Conservation (phyloP, 1,284 basidiomycete species). For the Ceratobasidium sp. region DNA sequence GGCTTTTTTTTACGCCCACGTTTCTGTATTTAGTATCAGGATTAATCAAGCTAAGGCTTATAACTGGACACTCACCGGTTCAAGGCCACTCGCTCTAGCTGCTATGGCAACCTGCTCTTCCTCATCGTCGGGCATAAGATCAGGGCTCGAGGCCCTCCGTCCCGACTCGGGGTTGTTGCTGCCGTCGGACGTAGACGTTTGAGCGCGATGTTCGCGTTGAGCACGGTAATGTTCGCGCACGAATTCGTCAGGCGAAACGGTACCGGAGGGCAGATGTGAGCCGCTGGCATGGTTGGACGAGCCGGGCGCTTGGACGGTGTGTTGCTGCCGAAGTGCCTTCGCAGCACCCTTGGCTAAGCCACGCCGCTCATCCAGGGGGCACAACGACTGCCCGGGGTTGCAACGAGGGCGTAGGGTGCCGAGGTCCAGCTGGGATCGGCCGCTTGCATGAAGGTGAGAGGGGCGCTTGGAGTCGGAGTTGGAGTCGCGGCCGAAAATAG, state of each 20-base stretch:
- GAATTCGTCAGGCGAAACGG: no score
- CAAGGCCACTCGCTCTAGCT: background rate
- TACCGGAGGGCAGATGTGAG: no score
- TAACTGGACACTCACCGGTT: background rate
- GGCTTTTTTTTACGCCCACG: conserved; percentile 22
- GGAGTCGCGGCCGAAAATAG: no score
- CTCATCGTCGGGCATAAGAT: background rate
- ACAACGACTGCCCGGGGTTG: background rate
- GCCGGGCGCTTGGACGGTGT: background rate
- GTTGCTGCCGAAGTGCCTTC: background rate
- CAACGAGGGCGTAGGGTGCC: background rate
- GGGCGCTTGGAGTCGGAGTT: no score
- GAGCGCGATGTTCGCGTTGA: no score
- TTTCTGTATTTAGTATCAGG: conserved; percentile 3
- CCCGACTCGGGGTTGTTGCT: background rate
- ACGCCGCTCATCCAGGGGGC: background rate
- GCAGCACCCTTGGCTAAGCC: background rate
- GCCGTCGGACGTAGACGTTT: no score
- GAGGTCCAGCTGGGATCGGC: background rate
- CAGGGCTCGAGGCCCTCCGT: background rate
- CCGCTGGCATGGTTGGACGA: no score
- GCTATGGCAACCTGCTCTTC: background rate
- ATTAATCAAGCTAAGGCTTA: background rate
- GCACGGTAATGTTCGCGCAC: no score
- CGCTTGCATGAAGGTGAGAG: no score